phyloP scores from a whole-genome alignment of 2,329 filamentous ascomycete genomes.

The Aspergillus sp. region DNA sequence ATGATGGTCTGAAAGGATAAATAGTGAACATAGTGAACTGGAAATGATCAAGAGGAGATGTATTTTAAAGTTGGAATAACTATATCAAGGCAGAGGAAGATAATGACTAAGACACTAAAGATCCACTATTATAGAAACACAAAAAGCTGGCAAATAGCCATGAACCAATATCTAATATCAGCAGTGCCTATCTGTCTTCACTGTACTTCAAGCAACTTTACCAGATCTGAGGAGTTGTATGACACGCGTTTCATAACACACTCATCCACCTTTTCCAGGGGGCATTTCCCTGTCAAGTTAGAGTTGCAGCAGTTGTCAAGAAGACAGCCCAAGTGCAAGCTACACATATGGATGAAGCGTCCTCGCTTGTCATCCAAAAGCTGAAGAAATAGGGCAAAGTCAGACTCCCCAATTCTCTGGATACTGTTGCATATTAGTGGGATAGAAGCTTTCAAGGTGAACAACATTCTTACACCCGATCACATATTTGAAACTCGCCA shows the following conservation, averaged over 20 bases:
- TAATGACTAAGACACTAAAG: no score
- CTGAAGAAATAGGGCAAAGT: constrained; percentile 1
- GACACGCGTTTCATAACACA: not conserved
- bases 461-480: not conserved
- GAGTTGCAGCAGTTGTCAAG: not conserved
- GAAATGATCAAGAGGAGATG: no score
- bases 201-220: not conserved
- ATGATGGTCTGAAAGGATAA: no score
- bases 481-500: not conserved
- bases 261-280: constrained; percentile 1
- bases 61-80: no score
- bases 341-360: not conserved
- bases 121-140: no score
- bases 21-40: no score
- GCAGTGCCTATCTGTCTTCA: no score
- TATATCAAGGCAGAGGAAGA: no score
- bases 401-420: not conserved
- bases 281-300: not conserved
- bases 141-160: no score
- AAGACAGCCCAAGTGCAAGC: not conserved
- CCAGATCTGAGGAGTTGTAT: not conserved
- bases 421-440: not conserved
- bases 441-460: not conserved
- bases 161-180: no score
- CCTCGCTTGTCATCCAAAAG: not conserved